Conservation (phyloP, 371 early-diverging fungal species). For the Choanephora cucurbitarum region DNA sequence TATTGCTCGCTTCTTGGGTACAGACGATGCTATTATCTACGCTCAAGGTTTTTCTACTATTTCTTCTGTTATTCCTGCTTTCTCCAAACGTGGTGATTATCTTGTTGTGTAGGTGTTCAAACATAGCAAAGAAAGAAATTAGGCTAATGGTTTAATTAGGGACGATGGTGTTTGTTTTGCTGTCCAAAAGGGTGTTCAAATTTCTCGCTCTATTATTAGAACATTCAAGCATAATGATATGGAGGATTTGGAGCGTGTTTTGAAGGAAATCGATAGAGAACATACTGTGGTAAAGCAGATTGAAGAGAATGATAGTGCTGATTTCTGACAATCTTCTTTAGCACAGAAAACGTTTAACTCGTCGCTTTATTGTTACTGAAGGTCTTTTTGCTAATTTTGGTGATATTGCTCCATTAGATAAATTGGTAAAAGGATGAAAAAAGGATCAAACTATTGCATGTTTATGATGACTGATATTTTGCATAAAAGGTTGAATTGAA, state of each 20-base stretch:
- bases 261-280: slow-evolving; percentile 75
- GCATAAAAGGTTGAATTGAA: slow-evolving; percentile 91
- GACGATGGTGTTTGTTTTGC: slow-evolving; percentile 91
- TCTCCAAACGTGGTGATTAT: slow-evolving; percentile 96
- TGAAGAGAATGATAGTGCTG: too few species aligned
- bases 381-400: slow-evolving; percentile 96
- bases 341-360: slow-evolving; percentile 79
- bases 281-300: slow-evolving; percentile 31
- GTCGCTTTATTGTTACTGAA: slow-evolving; percentile 96
- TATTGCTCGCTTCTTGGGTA: slow-evolving; percentile 88
- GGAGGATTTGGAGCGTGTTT: slow-evolving; percentile 89
- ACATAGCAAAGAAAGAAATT: too few species aligned
- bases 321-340: too few species aligned
- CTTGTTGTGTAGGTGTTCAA: slow-evolving; percentile 80
- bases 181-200: slow-evolving; percentile 89
- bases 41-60: slow-evolving; percentile 97
- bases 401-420: slow-evolving; percentile 86
- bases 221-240: slow-evolving; percentile 96
- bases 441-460: too few species aligned
- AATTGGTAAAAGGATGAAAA: slow-evolving; percentile 52
- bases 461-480: slow-evolving; percentile 4
- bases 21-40: slow-evolving; percentile 95
- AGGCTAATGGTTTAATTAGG: slow-evolving; percentile 28
- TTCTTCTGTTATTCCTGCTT: slow-evolving; percentile 96
- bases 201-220: slow-evolving; percentile 86